phyloP scores from a whole-genome alignment of 2,329 filamentous ascomycete species.

The Lachnellula occidentalis region DNA sequence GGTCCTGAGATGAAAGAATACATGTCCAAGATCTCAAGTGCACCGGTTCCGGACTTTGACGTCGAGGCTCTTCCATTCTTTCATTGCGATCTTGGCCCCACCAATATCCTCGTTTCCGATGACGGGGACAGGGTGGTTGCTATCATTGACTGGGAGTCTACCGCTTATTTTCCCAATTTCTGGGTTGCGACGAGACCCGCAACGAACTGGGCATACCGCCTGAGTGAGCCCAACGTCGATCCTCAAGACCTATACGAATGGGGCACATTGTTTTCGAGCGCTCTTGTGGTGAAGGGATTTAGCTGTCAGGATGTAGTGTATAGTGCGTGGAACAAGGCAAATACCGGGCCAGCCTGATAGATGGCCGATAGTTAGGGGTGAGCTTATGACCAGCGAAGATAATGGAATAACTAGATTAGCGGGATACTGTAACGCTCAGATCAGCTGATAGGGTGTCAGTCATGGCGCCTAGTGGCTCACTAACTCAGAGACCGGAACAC shows the following conservation, averaged over 20 bases:
- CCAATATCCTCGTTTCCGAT: conserved; percentile 11
- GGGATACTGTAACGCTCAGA: no score
- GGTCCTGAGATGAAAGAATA: neutral
- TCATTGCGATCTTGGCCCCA: conserved; percentile 12
- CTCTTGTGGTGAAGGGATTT: conserved; percentile 3
- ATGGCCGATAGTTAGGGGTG: neutral
- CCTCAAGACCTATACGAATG: neutral
- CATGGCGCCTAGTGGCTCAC: no score
- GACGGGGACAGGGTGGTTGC: conserved; percentile 3
- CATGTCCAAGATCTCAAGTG: conserved; percentile 1
- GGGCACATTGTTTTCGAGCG: neutral
- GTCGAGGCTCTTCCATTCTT: conserved; percentile 2
- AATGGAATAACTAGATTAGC: neutral
- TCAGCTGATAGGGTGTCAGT: no score
- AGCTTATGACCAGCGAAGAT: neutral
- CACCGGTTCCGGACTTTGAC: neutral
- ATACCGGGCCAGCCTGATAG: neutral
- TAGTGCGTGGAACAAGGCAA: neutral
- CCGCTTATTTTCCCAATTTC: conserved; percentile 8
- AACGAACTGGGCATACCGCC: neutral
- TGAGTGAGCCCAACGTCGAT: neutral
- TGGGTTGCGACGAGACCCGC: conserved; percentile 8
- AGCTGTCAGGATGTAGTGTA: neutral
- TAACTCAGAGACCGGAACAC: no score
- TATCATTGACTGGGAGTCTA: conserved; percentile 13